These are phyloP conservation scores for Cinnamomum micranthum DNA, from an alignment of 164 flowering plant genomes.

Conservation along the genomic window DNA sequence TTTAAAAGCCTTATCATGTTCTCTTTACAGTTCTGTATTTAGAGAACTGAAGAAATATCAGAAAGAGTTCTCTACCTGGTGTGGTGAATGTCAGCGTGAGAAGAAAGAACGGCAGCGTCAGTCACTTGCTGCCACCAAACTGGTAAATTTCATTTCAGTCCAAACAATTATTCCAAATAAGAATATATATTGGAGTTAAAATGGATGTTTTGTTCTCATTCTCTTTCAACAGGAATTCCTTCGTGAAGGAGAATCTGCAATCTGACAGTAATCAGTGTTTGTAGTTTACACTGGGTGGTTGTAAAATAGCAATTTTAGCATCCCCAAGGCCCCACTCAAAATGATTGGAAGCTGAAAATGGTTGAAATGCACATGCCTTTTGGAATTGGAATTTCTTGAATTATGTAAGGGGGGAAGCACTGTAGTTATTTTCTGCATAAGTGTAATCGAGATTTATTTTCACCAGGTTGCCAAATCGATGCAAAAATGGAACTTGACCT, in stretches of 20 bases:
- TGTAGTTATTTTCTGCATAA: not conserved
- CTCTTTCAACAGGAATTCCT: constrained; percentile 43
- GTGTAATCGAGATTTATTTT: too few species aligned
- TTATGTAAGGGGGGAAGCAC: not conserved
- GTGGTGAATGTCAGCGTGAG: constrained; percentile 84
- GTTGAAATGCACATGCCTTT: not conserved
- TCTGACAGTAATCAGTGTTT: constrained; percentile 16
- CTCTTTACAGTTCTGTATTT: constrained; percentile 58
- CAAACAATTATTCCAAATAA: not conserved
- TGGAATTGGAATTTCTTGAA: not conserved
- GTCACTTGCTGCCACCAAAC: constrained; percentile 57
- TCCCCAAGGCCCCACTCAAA: constrained; percentile 1
- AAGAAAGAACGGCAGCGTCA: constrained; percentile 65
- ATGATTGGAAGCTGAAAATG: not conserved
- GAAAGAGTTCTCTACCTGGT: constrained; percentile 84
- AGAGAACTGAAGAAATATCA: constrained; percentile 84
- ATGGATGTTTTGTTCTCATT: not conserved
- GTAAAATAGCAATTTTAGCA: constrained; percentile 24
- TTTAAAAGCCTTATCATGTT: not conserved
- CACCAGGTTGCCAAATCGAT: not conserved
- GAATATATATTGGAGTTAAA: not conserved
- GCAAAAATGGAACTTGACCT: not conserved
- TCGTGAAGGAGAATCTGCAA: constrained; percentile 35
- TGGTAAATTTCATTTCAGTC: constrained; percentile 35
- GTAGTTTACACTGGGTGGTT: constrained; percentile 20